Percentiles rank a stretch among this genome's conserved stretches.
Evolutionary conservation across 1,284 basidiomycete species (phyloP).

Genomic region (Trichosporon coremiiforme): DNA sequence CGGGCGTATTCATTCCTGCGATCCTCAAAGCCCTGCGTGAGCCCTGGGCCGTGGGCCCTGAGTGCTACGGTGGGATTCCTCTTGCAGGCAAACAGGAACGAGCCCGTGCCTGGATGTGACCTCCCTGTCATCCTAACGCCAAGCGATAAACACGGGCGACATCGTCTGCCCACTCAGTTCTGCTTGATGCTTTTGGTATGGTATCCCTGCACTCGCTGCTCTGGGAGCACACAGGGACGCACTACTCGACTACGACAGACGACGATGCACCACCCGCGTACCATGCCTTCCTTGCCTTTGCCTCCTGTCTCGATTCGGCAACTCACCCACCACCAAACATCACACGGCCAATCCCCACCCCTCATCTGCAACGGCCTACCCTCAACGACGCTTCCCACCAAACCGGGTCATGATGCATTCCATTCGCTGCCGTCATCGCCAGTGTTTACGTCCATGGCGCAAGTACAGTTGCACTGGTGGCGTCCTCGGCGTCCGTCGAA

Average conservation of each 20-base stretch:
- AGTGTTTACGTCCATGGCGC: background rate
- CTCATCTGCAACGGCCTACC: too few species aligned
- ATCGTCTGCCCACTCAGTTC: background rate
- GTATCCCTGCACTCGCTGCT: too few species aligned
- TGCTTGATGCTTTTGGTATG: too few species aligned
- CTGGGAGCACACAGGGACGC: too few species aligned
- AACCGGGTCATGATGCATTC: background rate
- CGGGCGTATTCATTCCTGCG: background rate
- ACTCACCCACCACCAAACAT: background rate
- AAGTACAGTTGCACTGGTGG: too few species aligned
- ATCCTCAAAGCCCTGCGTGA: background rate
- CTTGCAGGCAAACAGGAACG: too few species aligned
- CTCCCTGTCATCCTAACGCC: background rate
- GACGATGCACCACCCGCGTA: background rate
- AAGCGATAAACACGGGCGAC: background rate
- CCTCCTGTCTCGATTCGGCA: background rate
- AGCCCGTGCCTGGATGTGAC: background rate
- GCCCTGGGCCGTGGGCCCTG: background rate
- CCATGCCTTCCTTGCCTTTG: background rate
- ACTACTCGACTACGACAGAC: too few species aligned
- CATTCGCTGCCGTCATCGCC: constrained; percentile 4
- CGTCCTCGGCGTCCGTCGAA: too few species aligned
- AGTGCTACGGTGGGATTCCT: background rate
- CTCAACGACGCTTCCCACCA: too few species aligned
- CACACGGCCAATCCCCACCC: too few species aligned